Base-by-base conservation (phyloP, 1,284 basidiomycete genomes). In the Schizophyllum amplum region DNA sequence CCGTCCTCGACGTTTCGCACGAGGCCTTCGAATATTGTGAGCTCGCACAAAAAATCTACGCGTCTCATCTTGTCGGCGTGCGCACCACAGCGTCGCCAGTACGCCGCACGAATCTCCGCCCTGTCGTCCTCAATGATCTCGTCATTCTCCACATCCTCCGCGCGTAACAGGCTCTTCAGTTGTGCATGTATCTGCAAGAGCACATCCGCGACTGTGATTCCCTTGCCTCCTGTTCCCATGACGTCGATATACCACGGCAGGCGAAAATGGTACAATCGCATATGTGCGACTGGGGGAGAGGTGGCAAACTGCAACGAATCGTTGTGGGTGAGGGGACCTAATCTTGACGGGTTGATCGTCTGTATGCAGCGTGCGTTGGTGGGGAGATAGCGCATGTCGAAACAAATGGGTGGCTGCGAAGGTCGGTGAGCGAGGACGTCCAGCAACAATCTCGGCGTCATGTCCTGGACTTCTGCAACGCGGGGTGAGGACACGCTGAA, bases 241-340 rank as follows among this genome's bases (percentile, higher is more conserved):
- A 70, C 57, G 48, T 65, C 63, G 56, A 70, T 65, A 58, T 66
- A 66, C 68, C 66, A 68, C 0, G 68, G 68, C 0, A 69, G 59
- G 17, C 57, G 57, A 1, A 60, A 62, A 53, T 69, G 66, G 53
- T 60, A 63, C 3, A 69, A 56, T 5, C 64, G 65, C 59, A 69
- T 61, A 42, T 42, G 33, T 42, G 33, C 33, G 13, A 42, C 33
- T 42, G 33, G 33, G 11, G 33, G 33, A 9, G 11, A 17, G 17
- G 33, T 42, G 13, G 33, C 33, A 17, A 17, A 42, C 17, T 17
- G 33, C 33, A 42, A 13, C 33, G 17, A 17, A 17, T 42, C 33
- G 33, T 17, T 42, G 17, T 9, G 33, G 13, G 33, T 42, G 13
- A 42, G 7, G 11, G 33, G 33, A 4, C 33, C 33, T 17, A 42